These are phyloP conservation scores for Cladosporium sp. DNA, from an alignment of 2,329 filamentous ascomycete genomes.

Conservation along the genomic window DNA sequence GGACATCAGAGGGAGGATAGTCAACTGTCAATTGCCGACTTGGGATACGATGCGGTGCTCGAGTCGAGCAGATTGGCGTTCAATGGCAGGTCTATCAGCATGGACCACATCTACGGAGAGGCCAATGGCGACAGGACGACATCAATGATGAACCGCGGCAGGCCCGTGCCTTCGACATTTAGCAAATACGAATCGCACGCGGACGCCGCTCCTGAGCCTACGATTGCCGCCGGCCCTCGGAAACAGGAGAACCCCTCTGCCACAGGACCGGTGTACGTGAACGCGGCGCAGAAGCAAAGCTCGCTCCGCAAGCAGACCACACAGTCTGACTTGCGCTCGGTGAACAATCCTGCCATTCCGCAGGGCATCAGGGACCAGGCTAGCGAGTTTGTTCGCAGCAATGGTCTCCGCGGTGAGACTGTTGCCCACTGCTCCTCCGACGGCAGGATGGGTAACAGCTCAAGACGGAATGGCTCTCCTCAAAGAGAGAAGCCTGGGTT, in stretches of 20 bases:
- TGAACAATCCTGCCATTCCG: constrained; percentile 27
- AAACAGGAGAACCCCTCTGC: constrained; percentile 39
- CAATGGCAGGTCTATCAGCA: constrained; percentile 62
- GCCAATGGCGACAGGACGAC: constrained; percentile 17
- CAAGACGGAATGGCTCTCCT: constrained; percentile 27
- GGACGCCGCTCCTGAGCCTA: constrained; percentile 83
- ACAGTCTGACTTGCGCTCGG: constrained; percentile 28
- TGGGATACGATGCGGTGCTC: constrained; percentile 55
- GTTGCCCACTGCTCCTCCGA: constrained; percentile 43
- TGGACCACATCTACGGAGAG: constrained; percentile 61
- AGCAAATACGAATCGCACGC: constrained; percentile 50
- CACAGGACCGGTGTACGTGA: constrained; percentile 33
- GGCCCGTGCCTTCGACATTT: constrained; percentile 42
- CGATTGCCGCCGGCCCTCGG: constrained; percentile 74
- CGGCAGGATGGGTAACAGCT: constrained; percentile 50
- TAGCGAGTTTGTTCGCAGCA: constrained; percentile 46
- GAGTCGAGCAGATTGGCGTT: constrained; percentile 53
- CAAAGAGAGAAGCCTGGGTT: constrained; percentile 69
- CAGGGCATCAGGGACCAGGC: constrained; percentile 43
- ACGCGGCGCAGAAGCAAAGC: constrained; percentile 23
- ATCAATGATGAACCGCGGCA: constrained; percentile 42
- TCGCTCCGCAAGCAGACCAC: constrained; percentile 29
- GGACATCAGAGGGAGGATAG: constrained; percentile 9
- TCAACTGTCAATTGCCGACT: constrained; percentile 38
- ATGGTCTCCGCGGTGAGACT: constrained; percentile 33